Conservation (phyloP, 108 stramenopile species). For the Mediolabrus comicus region DNA sequence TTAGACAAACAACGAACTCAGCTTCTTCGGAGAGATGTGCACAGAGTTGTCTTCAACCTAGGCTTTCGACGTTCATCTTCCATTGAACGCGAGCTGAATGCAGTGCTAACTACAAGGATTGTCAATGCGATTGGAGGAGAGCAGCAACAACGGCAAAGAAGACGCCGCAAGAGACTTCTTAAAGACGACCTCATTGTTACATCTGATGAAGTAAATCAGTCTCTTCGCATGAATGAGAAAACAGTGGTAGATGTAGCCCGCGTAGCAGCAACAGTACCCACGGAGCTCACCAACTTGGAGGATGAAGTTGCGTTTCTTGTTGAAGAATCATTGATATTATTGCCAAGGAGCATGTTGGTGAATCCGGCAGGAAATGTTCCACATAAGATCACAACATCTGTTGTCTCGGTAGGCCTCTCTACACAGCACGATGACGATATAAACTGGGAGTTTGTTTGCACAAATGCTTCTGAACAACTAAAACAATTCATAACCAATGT, state of each 20-base stretch:
- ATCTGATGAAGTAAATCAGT: not conserved
- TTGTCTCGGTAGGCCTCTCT: slow-evolving; percentile 20
- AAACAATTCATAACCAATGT: slow-evolving; percentile 8
- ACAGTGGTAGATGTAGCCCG: not conserved
- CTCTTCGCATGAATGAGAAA: not conserved
- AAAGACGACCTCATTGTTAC: not conserved
- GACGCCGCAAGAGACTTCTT: slow-evolving; percentile 6
- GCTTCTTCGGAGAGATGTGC: slow-evolving; percentile 11
- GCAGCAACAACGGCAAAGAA: not conserved
- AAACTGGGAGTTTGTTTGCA: slow-evolving; percentile 25
- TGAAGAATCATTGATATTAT: slow-evolving; percentile 33
- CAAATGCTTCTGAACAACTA: slow-evolving; percentile 14
- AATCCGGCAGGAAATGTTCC: not conserved
- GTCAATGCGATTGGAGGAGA: slow-evolving; percentile 14
- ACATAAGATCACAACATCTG: not conserved
- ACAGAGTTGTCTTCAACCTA: slow-evolving; percentile 11
- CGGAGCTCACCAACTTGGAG: slow-evolving; percentile 1
- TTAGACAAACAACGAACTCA: not conserved
- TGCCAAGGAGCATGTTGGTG: slow-evolving; percentile 2
- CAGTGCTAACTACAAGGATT: slow-evolving; percentile 1
- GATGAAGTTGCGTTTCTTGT: slow-evolving; percentile 25
- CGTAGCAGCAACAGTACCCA: not conserved
- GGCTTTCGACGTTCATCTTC: slow-evolving; percentile 28
- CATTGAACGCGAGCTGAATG: slow-evolving; percentile 18
- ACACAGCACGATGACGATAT: slow-evolving; percentile 16